Percentiles rank a stretch among this genome's conserved stretches.
phyloP scores from a whole-genome alignment of 768 basidiomycete species.

The Amanita rubescens region DNA sequence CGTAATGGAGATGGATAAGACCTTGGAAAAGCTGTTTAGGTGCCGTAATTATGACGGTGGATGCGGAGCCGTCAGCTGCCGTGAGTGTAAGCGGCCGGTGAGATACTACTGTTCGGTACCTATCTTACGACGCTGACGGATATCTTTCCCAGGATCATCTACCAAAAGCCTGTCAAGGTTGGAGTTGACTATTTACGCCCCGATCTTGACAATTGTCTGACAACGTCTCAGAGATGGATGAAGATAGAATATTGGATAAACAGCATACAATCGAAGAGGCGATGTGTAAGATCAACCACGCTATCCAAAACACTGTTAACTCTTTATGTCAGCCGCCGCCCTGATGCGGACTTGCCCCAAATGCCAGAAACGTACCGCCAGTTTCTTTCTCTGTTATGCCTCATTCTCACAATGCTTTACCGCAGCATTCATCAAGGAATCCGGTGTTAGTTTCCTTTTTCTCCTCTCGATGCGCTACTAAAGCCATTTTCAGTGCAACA shows the following conservation, averaged over 20 bases:
- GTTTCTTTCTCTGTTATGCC: background rate
- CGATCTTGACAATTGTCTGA: background rate
- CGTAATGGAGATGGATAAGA: conserved; percentile 51
- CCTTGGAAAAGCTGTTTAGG: conserved; percentile 56
- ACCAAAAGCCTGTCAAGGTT: conserved; percentile 76
- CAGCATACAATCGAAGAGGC: conserved; percentile 85
- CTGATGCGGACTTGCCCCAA: conserved; percentile 86
- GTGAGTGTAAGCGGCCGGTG: conserved; percentile 69
- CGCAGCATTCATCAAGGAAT: conserved; percentile 75
- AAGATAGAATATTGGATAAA: conserved; percentile 67
- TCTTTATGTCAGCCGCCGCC: conserved; percentile 48
- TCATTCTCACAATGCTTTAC: conserved; percentile 3
- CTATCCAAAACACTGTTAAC: background rate
- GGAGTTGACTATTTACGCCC: conserved; percentile 17
- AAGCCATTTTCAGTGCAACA: conserved; percentile 66
- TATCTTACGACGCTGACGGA: background rate
- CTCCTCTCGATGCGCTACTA: background rate
- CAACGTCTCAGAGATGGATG: conserved; percentile 51
- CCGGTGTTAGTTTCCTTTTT: conserved; percentile 46
- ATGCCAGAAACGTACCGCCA: conserved; percentile 61
- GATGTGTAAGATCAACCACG: conserved; percentile 56
- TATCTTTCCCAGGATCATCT: conserved; percentile 58
- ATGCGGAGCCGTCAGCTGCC: conserved; percentile 72
- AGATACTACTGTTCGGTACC: conserved; percentile 6
- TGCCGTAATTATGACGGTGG: conserved; percentile 57